Percentiles rank a stretch among this genome's conserved stretches.
These are phyloP conservation scores for Moringa oleifera DNA, from an alignment of 345 rosid genomes.

Conservation along the genomic window DNA sequence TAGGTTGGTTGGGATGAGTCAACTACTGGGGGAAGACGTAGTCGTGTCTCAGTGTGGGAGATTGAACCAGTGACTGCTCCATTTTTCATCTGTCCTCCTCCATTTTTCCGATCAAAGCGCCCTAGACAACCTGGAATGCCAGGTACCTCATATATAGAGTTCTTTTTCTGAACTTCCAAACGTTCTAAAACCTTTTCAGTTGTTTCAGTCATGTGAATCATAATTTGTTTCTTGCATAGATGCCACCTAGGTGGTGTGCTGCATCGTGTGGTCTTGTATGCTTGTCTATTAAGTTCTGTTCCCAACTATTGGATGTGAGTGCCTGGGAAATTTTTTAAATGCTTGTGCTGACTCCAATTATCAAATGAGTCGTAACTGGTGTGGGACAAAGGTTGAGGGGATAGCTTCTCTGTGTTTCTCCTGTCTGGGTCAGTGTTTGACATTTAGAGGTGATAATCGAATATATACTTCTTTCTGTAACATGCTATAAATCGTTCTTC, in stretches of 20 bases:
- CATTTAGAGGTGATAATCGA: background rate
- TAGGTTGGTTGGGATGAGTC: constrained; percentile 99
- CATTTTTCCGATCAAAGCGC: constrained; percentile 88
- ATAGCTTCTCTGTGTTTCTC: too few species aligned
- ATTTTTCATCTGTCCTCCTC: constrained; percentile 94
- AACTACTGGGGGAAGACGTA: constrained; percentile 82
- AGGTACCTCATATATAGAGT: constrained; percentile 33
- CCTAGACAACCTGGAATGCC: constrained; percentile 87
- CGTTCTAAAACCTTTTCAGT: background rate
- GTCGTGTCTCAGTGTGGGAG: constrained; percentile 94
- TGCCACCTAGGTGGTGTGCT: background rate
- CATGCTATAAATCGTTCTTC: too few species aligned
- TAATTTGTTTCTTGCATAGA: background rate
- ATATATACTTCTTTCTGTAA: too few species aligned
- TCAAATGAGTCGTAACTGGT: too few species aligned
- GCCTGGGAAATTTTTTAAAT: too few species aligned
- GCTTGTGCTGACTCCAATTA: too few species aligned
- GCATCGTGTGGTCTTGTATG: too few species aligned
- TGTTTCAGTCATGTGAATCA: background rate
- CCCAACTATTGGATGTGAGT: too few species aligned
- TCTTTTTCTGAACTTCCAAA: background rate
- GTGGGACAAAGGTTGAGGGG: too few species aligned
- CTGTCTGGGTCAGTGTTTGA: too few species aligned
- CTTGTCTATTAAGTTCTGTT: too few species aligned
- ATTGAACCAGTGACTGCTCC: constrained; percentile 90